Evolutionary conservation across 73 alveolate genomes (phyloP).

Genomic region (Tetrahymena elliotti): DNA sequence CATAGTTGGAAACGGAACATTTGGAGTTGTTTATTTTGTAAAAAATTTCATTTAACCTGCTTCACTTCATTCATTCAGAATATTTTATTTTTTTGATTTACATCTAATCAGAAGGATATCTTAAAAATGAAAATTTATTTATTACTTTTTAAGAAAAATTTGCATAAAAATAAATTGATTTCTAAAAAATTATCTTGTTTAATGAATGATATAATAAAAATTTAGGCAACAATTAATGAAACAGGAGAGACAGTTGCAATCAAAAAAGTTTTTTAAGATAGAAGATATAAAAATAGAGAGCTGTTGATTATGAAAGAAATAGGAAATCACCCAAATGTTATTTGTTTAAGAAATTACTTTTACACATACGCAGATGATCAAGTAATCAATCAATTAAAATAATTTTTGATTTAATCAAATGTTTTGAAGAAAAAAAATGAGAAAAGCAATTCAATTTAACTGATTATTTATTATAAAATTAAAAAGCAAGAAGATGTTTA

Average conservation of each 20-base stretch:
- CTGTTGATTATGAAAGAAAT: slow-evolving; percentile 77
- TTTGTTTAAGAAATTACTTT: slow-evolving; percentile 71
- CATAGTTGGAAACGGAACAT: slow-evolving; percentile 41
- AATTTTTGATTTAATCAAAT: no score
- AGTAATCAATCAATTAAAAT: not conserved
- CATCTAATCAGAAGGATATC: no score
- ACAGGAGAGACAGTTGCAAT: slow-evolving; percentile 84
- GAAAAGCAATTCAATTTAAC: no score
- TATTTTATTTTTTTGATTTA: no score
- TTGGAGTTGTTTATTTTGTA: slow-evolving; percentile 38
- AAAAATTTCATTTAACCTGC: not conserved
- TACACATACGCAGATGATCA: slow-evolving; percentile 68
- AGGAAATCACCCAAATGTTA: slow-evolving; percentile 71
- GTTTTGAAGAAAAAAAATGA: no score
- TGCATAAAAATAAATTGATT: no score
- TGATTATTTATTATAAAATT: not conserved
- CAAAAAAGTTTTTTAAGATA: slow-evolving; percentile 76
- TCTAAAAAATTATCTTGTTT: not conserved
- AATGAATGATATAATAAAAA: not conserved
- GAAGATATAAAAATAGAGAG: slow-evolving; percentile 89
- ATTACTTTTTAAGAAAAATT: no score
- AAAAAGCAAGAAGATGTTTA: slow-evolving; percentile 69
- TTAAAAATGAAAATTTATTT: no score
- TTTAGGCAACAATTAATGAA: slow-evolving; percentile 64
- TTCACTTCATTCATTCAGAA: no score